Conservation (phyloP, 208 protist genomes). For the Acanthamoeba castellanii region DNA sequence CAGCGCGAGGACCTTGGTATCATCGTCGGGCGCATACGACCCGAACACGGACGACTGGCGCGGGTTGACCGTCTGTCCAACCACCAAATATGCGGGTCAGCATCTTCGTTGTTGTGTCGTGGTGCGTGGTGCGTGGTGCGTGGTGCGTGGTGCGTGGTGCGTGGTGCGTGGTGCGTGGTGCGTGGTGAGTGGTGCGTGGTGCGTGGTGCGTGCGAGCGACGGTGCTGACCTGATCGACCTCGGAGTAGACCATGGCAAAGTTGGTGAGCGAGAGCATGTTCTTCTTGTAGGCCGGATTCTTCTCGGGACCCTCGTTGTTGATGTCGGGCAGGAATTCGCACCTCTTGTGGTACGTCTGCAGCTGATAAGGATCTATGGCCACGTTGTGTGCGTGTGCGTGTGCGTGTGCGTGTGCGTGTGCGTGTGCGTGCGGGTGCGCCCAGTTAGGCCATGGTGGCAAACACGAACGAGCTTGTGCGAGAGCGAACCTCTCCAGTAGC, state of each 20-base stretch:
- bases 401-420: background rate
- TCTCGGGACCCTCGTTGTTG: conserved; percentile 56
- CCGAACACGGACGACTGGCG: conserved; percentile 17
- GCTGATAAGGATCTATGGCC: conserved; percentile 42
- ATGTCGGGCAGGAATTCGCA: conserved; percentile 61
- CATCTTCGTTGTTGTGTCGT: background rate
- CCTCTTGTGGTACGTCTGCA: conserved; percentile 56
- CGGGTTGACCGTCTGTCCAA: conserved; percentile 50
- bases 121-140: background rate
- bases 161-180: background rate
- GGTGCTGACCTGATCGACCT: conserved; percentile 32
- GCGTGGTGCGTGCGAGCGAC: background rate
- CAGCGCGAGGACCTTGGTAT: conserved; percentile 4
- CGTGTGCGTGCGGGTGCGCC: too few relatives aligned
- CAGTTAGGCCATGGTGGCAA: too few relatives aligned
- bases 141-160: background rate
- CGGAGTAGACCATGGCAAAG: conserved; percentile 71
- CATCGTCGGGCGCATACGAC: conserved; percentile 27
- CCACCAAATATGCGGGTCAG: background rate
- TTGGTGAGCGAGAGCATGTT: conserved; percentile 65
- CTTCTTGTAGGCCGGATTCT: conserved; percentile 62
- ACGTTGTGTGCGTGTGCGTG: background rate
- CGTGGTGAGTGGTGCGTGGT: background rate
- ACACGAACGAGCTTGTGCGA: background rate
- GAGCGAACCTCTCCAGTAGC: conserved; percentile 55